Evolutionary conservation across 352 stramenopile species (phyloP).

Genomic region (Globisporangium nodosum): DNA sequence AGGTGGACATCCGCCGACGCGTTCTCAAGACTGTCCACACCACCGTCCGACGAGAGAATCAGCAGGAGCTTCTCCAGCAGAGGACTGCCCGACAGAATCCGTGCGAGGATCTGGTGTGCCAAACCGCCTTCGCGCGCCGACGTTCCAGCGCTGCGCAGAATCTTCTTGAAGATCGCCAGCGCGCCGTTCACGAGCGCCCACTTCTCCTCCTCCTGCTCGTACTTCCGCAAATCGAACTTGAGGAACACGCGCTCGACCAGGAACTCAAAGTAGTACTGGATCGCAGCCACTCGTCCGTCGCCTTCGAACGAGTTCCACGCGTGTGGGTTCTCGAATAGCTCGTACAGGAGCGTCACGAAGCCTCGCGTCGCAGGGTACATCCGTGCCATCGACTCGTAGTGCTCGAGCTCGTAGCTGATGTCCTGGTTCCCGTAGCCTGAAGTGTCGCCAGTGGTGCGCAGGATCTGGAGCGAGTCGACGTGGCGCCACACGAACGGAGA

Average conservation of each 20-base stretch:
- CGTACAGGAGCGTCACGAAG: constrained; percentile 66
- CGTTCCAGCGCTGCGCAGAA: constrained; percentile 44
- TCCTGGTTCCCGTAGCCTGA: constrained; percentile 63
- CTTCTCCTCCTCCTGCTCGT: constrained; percentile 79
- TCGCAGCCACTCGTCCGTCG: constrained; percentile 65
- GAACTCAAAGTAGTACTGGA: constrained; percentile 85
- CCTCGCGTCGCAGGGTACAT: constrained; percentile 76
- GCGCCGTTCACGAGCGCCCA: constrained; percentile 71
- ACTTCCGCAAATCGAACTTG: constrained; percentile 82
- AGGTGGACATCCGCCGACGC: constrained; percentile 66
- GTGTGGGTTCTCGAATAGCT: constrained; percentile 73
- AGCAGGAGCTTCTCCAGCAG: constrained; percentile 65
- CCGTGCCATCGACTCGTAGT: constrained; percentile 74
- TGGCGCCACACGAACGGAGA: constrained; percentile 81
- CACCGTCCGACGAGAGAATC: constrained; percentile 63
- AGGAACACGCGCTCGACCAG: constrained; percentile 77
- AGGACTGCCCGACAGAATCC: constrained; percentile 58
- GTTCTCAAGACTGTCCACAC: constrained; percentile 69
- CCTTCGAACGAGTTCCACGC: constrained; percentile 73
- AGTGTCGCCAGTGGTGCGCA: constrained; percentile 64
- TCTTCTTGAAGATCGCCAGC: constrained; percentile 75
- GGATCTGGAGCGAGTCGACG: constrained; percentile 77
- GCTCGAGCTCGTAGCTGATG: constrained; percentile 82
- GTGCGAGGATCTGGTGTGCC: constrained; percentile 62
- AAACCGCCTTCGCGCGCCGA: constrained; percentile 47